phyloP scores from a whole-genome alignment of 768 basidiomycete species.

The Trametes coccinea region DNA sequence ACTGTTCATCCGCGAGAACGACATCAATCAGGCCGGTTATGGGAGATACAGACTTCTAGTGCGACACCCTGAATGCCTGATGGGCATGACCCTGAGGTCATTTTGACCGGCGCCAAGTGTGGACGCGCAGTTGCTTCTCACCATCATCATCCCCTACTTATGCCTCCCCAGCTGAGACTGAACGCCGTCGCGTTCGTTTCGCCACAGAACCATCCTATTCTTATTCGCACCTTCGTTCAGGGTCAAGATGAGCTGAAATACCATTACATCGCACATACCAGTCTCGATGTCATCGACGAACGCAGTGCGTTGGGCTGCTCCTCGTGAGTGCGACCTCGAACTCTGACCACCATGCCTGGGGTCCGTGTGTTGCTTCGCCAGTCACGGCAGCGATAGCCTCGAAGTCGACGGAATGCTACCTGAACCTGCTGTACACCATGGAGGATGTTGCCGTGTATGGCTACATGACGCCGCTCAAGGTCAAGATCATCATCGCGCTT shows the following conservation, averaged over 20 bases:
- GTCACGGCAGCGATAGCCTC: conserved; percentile 42
- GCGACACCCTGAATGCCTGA: no score
- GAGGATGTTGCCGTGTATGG: conserved; percentile 94
- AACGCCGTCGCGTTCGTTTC: conserved; percentile 88
- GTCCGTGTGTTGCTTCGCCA: conserved; percentile 27
- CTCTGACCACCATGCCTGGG: conserved; percentile 7
- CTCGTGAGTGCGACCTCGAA: conserved; percentile 5
- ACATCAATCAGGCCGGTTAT: not conserved
- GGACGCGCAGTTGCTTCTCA: not conserved
- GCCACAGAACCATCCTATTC: conserved; percentile 77
- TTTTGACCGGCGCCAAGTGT: no score
- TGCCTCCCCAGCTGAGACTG: conserved; percentile 69
- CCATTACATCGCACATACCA: conserved; percentile 90
- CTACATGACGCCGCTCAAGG: conserved; percentile 83
- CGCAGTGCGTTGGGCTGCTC: conserved; percentile 57
- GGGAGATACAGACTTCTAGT: not conserved
- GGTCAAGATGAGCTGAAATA: conserved; percentile 72
- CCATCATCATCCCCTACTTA: conserved; percentile 28
- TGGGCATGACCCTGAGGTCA: no score
- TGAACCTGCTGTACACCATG: conserved; percentile 85
- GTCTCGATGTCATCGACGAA: conserved; percentile 89
- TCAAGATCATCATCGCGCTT: conserved; percentile 83
- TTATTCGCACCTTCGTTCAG: conserved; percentile 71
- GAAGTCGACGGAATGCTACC: conserved; percentile 76
- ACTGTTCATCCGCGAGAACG: not conserved